Base-by-base conservation (phyloP, 2,329 filamentous ascomycete species). In the Pochonia chlamydosporia region DNA sequence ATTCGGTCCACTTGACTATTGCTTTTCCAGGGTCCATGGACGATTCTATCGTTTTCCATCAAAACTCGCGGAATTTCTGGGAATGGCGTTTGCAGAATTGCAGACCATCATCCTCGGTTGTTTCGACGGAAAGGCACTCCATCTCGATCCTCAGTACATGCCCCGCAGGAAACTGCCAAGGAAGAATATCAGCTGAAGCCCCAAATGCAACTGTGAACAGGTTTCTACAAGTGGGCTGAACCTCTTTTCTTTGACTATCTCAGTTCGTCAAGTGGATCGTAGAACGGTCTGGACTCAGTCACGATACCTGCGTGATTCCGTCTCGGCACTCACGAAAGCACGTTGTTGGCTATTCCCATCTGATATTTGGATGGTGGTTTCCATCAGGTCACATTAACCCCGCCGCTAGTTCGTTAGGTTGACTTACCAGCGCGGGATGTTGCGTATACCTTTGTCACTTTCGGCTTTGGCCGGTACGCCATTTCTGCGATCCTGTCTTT, bases 251-350 rank as follows among this genome's bases (percentile, higher is more conserved):
- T 28, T 42, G 18, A 20, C 14, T 28, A 25, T 16, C 18, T n/a
- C 4, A 33, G 18, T 6, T 26, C 8, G 18, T 6, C 7, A 36
- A 37, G 26, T 40, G 40, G 41, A 40, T 39, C 35, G 20, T 44
- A 31, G 46, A 48, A 41, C 36, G 46, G n/a, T 44, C 46, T 48
- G 24, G 42, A 41, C 35, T 44, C 14, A 16, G 13, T 5, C 14
- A 35, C 16, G 14, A 6, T 21, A 9, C 16, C 30, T 14, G 6
- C 16, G 31, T 14, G 3, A 8, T 20, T 23, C n/a, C 16, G 10
- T 33, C 16, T 43, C 37, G 16, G 3, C 21, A 47, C 16, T 4
- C 23, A 21, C n/a, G 9, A 35, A 21, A 20, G 40, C 31, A 13
- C 40, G 25, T 28, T 43, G 23, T 33, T 35, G 23, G 18, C 24